Conservation (phyloP, 2,329 filamentous ascomycete genomes). For the Claviceps purpurea region DNA sequence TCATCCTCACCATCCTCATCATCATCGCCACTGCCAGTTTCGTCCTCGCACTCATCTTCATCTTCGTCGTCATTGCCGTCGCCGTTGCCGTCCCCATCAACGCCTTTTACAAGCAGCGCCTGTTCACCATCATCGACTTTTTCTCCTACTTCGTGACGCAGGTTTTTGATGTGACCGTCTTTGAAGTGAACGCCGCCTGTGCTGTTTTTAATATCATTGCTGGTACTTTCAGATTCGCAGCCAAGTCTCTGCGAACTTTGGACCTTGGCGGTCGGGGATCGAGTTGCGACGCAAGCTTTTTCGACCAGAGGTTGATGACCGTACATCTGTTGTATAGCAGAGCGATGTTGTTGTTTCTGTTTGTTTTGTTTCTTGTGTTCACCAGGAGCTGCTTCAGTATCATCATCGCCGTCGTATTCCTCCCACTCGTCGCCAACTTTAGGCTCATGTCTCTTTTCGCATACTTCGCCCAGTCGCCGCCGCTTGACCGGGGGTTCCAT, state of each 20-base stretch:
- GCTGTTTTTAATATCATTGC: constrained; percentile 77
- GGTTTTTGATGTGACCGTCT: constrained; percentile 65
- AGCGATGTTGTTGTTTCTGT: constrained; percentile 21
- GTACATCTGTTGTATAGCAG: constrained; percentile 32
- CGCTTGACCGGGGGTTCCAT: constrained; percentile 52
- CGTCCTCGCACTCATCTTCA: constrained; percentile 12
- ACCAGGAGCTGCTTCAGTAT: constrained; percentile 35
- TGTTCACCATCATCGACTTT: neutral
- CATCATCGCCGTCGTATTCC: constrained; percentile 20
- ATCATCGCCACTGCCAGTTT: constrained; percentile 16
- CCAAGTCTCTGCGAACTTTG: constrained; percentile 81
- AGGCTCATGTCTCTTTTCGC: constrained; percentile 12
- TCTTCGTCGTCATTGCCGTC: constrained; percentile 17
- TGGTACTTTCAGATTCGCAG: constrained; percentile 67
- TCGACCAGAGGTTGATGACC: constrained; percentile 45
- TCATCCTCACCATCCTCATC: constrained; percentile 19
- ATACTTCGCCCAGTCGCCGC: constrained; percentile 36
- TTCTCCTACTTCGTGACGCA: constrained; percentile 39
- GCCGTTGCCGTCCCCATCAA: constrained; percentile 16
- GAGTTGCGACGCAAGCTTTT: constrained; percentile 52
- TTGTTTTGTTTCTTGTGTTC: constrained; percentile 17
- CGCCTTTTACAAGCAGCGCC: neutral
- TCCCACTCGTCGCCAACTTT: constrained; percentile 3
- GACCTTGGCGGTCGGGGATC: constrained; percentile 74
- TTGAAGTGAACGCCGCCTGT: constrained; percentile 77